Base-by-base conservation (phyloP, 768 basidiomycete species). In the Dentipellis sp. region DNA sequence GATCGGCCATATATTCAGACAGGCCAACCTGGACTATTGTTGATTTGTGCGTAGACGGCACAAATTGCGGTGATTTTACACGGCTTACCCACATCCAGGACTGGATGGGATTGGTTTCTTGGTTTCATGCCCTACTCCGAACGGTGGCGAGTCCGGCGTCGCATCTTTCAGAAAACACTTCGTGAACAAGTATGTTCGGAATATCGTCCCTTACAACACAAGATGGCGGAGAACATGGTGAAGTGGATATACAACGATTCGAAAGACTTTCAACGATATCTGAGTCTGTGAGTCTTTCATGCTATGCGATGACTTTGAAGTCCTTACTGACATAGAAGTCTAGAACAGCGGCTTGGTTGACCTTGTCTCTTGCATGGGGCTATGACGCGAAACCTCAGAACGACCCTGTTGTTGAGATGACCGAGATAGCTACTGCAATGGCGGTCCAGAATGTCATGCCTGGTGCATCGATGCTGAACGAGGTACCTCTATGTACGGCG, bases 1-100 rank as follows among this genome's bases (percentile, higher is more conserved):
- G 65, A 3, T 61, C 60, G 1, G 36, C 55, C 10, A 61, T 66
- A 11, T 67, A 68, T 57, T 66, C 66, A 2, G 66, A 68, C 48
- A 52, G 64, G 6, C 10, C n/a, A 9, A 17, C 42, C n/a, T 19
- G n/a, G n/a, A 17, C 42, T n/a, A n/a, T 45, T 8, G 6, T 29
- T 45, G n/a, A 8, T n/a, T 45, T 10, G 42, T 45, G n/a, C 12
- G 42, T 19, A 17, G 42, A 9, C 19, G 16, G 3, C n/a, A n/a
- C 16, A 6, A 7, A 4, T 19, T 45, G 16, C 4, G 29, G 29
- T 29, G 29, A 9, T 17, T 9, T 17, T n/a, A n/a, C n/a, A n/a
- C n/a, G n/a, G n/a, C n/a, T n/a, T n/a, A n/a, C n/a, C n/a, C n/a
- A n/a, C n/a, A n/a, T n/a, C n/a, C n/a, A 45, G 42, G 42, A 14